Base-by-base conservation (phyloP, 306 rosid species). In the Geum urbanum region DNA sequence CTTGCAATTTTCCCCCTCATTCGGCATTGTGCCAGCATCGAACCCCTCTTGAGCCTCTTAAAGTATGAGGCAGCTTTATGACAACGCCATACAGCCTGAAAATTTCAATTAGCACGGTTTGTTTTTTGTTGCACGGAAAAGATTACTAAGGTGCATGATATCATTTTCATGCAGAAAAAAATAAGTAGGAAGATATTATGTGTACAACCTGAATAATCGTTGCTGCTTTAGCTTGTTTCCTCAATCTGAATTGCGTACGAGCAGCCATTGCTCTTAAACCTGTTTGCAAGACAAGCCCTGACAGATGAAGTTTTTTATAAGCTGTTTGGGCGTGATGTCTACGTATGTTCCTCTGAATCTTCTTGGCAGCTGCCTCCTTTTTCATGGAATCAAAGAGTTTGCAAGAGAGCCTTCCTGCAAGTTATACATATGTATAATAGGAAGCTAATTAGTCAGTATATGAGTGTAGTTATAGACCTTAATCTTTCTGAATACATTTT, bases 1-100 rank as follows among this genome's bases (percentile, higher is more conserved):
- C 84, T 89, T 27, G 84, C 96, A 54, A 78, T n/a, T 64, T 73
- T 76, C 44, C 96, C 96, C 73, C 99, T 86, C 97, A 92, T 86
- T 82, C 83, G 79, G 87, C 95, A 84, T 80, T 95, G 99, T 66
- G 95, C 63, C 9, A 73, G 58, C 71, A 95, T 40, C 63, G 97
- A n/a, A 71, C 95, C 97, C 86, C 63, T 86, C 89, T 80, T 86
- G 75, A 95, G 96, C 84, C 82, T 86, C 77, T 69, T 95, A 72
- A 82, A 84, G 75, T 91, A 81, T 48, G 87, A 75, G 61, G 85
- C 73, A 77, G 91, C 84, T 86, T 68, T 87, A 76, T 89, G 82
- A 82, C 99, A 89, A 73, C 91, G 86, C 95, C 92, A 95, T 47
- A 83, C 84, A 62, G 99, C 84, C 99, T 95, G 96, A 74, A 76